Conservation (phyloP, 495 filamentous ascomycete genomes). For the Chlorociboria aeruginascens region DNA sequence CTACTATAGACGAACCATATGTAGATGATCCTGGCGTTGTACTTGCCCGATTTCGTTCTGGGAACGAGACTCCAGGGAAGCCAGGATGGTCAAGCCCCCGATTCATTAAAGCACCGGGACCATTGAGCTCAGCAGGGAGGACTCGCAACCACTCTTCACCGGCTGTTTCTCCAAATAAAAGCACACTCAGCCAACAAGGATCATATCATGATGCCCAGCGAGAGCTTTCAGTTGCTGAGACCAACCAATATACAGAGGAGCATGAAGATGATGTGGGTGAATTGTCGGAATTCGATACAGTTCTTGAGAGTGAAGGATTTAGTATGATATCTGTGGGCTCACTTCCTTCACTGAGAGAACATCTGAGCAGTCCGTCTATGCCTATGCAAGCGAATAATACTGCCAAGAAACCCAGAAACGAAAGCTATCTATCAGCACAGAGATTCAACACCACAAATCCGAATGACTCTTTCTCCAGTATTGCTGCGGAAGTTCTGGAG, state of each 20-base stretch:
- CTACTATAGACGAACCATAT: background rate
- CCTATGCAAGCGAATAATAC: background rate
- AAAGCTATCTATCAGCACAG: background rate
- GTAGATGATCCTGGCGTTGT: slow-evolving; percentile 6
- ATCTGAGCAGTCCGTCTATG: slow-evolving; percentile 15
- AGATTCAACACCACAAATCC: slow-evolving; percentile 19
- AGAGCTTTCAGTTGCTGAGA: background rate
- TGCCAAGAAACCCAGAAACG: slow-evolving; percentile 1
- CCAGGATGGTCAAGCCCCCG: slow-evolving; percentile 18
- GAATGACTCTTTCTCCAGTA: slow-evolving; percentile 19
- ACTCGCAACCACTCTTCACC: slow-evolving; percentile 2
- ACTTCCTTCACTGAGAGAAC: slow-evolving; percentile 16
- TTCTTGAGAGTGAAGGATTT: slow-evolving; percentile 21
- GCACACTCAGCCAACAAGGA: background rate
- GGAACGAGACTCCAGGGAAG: slow-evolving; percentile 12
- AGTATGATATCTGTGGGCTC: slow-evolving; percentile 24
- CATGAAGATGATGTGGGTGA: slow-evolving; percentile 10
- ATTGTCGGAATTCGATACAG: slow-evolving; percentile 17
- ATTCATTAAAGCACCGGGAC: background rate
- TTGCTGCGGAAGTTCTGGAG: slow-evolving; percentile 11
- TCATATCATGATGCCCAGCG: background rate
- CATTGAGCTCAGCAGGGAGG: background rate
- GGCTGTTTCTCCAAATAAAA: background rate
- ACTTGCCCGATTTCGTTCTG: slow-evolving; percentile 14
- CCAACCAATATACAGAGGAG: slow-evolving; percentile 7